These are phyloP conservation scores for Boletus hoseneyae DNA, from an alignment of 1,284 basidiomycete species.

Conservation along the genomic window DNA sequence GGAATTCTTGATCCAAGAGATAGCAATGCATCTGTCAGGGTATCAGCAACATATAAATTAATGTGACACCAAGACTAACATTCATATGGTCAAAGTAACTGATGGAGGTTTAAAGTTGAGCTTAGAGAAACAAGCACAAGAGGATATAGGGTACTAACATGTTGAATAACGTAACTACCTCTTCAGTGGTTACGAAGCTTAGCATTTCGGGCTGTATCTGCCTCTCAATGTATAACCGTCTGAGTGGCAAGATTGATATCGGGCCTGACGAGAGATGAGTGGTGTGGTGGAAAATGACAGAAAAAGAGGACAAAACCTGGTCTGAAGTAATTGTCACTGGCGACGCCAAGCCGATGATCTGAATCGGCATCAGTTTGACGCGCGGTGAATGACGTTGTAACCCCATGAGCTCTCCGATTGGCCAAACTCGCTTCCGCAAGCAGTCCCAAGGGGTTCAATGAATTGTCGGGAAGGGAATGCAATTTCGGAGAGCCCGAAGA, in stretches of 20 bases:
- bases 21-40: conserved; percentile 60
- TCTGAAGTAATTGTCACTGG: conserved; percentile 91
- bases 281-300: background rate
- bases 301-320: conserved; percentile 56
- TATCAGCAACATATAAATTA: conserved; percentile 5
- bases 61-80: conserved; percentile 40
- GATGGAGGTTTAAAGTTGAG: conserved; percentile 16
- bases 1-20: conserved; percentile 81
- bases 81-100: conserved; percentile 79
- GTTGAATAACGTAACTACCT: conserved; percentile 87
- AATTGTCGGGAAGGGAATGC: conserved; percentile 87
- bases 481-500: conserved; percentile 61
- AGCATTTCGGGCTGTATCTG: conserved; percentile 90
- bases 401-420: conserved; percentile 63
- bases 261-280: conserved; percentile 45
- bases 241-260: conserved; percentile 82
- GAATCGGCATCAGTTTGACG: conserved; percentile 35
- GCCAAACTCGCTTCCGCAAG: conserved; percentile 89
- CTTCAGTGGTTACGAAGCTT: conserved; percentile 77
- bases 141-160: conserved; percentile 57
- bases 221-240: conserved; percentile 85
- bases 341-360: conserved; percentile 69
- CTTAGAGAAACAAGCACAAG: conserved; percentile 7
- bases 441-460: conserved; percentile 85
- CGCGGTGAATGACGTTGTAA: conserved; percentile 39